Percentiles rank a stretch among this genome's conserved stretches.
Conservation (phyloP, 345 rosid species). For the Eutrema yunnanense region DNA sequence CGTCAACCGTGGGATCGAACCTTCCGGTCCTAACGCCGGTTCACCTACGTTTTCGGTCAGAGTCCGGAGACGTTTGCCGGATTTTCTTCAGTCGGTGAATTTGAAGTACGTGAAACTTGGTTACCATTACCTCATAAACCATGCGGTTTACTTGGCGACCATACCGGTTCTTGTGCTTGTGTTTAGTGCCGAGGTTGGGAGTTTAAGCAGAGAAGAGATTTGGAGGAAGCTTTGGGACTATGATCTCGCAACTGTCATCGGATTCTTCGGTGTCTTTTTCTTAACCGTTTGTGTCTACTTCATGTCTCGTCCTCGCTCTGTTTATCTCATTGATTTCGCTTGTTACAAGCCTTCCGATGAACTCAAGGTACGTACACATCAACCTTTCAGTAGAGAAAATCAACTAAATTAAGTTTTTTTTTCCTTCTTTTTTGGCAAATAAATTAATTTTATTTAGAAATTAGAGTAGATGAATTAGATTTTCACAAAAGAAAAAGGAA, state of each 20-base stretch:
- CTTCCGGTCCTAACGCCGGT: constrained; percentile 88
- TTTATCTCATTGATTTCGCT: constrained; percentile 81
- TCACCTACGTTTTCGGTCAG: constrained; percentile 82
- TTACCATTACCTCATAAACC: constrained; percentile 89
- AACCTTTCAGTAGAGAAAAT: neutral
- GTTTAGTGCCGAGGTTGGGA: constrained; percentile 85
- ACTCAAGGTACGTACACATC: constrained; percentile 53
- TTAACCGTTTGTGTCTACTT: constrained; percentile 73
- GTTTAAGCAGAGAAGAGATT: constrained; percentile 73
- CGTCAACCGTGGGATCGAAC: constrained; percentile 82
- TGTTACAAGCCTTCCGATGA: constrained; percentile 73
- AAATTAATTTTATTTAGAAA: neutral
- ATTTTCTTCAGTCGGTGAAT: constrained; percentile 91
- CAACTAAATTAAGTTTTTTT: neutral
- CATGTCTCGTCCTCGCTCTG: constrained; percentile 79
- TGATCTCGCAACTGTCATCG: constrained; percentile 70
- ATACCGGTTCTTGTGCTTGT: constrained; percentile 72
- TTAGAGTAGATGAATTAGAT: neutral
- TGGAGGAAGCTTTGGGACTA: constrained; percentile 86
- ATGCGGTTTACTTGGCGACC: constrained; percentile 87
- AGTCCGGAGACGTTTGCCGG: constrained; percentile 86
- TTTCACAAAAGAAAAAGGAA: no score
- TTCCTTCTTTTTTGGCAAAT: neutral
- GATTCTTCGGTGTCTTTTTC: constrained; percentile 53
- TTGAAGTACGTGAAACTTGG: constrained; percentile 93